Conservation (phyloP, 352 stramenopile genomes). For the Pythium sp. region DNA sequence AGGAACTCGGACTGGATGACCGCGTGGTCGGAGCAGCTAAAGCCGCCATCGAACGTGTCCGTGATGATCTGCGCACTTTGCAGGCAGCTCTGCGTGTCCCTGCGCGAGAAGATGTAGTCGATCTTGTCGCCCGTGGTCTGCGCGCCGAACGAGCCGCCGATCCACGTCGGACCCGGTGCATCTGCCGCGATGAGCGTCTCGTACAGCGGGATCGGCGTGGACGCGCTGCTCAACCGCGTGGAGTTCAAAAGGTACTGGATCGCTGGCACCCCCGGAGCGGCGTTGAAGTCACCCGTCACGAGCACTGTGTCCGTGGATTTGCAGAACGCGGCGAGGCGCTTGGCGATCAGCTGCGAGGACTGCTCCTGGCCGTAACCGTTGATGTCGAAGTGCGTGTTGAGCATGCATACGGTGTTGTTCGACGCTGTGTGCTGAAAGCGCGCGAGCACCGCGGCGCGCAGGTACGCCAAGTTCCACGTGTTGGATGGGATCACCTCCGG, state of each 20-base stretch:
- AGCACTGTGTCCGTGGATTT: constrained; percentile 44
- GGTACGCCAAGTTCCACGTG: constrained; percentile 62
- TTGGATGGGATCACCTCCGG: constrained; percentile 54
- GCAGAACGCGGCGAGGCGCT: constrained; percentile 41
- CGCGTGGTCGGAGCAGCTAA: constrained; percentile 63
- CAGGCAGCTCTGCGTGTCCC: constrained; percentile 43
- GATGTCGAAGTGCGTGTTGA: constrained; percentile 81
- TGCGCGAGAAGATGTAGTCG: constrained; percentile 70
- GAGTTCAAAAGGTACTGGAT: constrained; percentile 44
- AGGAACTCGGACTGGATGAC: constrained; percentile 58
- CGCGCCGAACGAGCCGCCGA: constrained; percentile 49
- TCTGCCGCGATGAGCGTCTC: constrained; percentile 50
- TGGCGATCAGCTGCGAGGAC: constrained; percentile 49
- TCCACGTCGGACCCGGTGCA: constrained; percentile 51
- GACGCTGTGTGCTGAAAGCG: constrained; percentile 43
- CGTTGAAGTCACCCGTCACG: constrained; percentile 74
- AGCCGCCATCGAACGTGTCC: constrained; percentile 46
- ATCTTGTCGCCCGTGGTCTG: constrained; percentile 34
- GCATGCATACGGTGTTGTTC: constrained; percentile 45
- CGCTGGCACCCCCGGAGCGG: constrained; percentile 25
- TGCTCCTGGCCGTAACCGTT: constrained; percentile 42
- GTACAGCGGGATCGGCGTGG: constrained; percentile 53
- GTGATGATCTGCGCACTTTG: constrained; percentile 37
- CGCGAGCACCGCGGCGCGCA: constrained; percentile 50
- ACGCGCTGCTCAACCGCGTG: constrained; percentile 20